Conservation (phyloP, 768 basidiomycete species). For the Kwoniella europaea region DNA sequence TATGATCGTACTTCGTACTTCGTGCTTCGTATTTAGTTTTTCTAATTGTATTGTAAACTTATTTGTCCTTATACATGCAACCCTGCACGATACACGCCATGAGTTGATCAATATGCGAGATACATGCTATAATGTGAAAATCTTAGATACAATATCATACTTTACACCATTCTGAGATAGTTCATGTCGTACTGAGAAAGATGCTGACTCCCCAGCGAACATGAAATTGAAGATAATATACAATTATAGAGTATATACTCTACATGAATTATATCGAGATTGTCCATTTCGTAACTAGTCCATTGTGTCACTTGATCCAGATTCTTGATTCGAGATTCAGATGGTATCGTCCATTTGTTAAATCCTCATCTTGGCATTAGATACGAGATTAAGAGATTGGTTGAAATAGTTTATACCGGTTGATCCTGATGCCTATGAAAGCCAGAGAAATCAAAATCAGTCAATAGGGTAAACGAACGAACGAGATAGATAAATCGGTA, state of each 20-base stretch:
- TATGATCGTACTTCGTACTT: background rate
- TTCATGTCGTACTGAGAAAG: too few relatives aligned
- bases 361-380: slow-evolving; percentile 12
- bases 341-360: background rate
- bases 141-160: too few relatives aligned
- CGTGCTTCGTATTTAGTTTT: background rate
- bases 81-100: too few relatives aligned
- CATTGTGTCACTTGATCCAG: background rate
- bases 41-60: background rate
- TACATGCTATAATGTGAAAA: too few relatives aligned
- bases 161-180: too few relatives aligned
- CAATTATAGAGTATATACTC: too few relatives aligned
- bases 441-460: background rate
- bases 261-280: background rate
- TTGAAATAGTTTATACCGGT: slow-evolving; percentile 28
- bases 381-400: slow-evolving; percentile 17
- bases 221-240: too few relatives aligned
- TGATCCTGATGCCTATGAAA: too few relatives aligned
- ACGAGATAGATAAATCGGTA: background rate
- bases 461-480: background rate
- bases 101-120: too few relatives aligned
- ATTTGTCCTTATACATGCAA: background rate
- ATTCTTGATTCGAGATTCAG: background rate
- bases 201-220: too few relatives aligned
- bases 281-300: background rate